Base-by-base conservation (phyloP, 2,329 filamentous ascomycete genomes). In the Aureobasidium sp. region DNA sequence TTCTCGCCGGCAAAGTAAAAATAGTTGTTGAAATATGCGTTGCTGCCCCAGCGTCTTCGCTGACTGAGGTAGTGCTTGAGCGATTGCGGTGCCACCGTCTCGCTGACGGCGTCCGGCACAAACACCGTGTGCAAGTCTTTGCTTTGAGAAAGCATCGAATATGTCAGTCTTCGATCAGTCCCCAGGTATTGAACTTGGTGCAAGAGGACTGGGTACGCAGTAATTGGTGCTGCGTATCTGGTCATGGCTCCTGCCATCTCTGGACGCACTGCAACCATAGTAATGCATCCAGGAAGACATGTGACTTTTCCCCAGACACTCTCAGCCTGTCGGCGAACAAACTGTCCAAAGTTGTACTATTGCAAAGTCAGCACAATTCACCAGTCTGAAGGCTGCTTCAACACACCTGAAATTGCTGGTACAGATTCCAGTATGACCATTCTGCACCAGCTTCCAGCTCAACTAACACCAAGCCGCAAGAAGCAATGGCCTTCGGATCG, bases 11-110 rank as follows among this genome's bases (percentile, higher is more conserved):
- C 66, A 1, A 70, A 64, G 37, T 74, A 74, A 41, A 72, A 74
- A 49, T 71, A 74, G 45, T 74, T 74, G 68, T 74, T 74, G 63
- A 73, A 74, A 61, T 74, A 74, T 5, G 72, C 72, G 15, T 74
- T 74, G 2, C 70, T 72, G 2, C 72, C 72, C 72, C 72, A 74
- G 8, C 72, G 66, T 5, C 72, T 70, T 1, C 72, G 65, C 63
- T 74, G 72, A 48, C 67, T 70, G 29, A 74, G 68, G 42, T 74
- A 74, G 63, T 74, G 72, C 31, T 68, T 65, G n/a, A 74, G 56
- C 0, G 68, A 71, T 29, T 74, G 72, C 1, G 72, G 72, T 0
- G 72, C 72, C 14, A 74, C 71, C 0, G 72, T 74, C 49, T 74
- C 72, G 1, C 70, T 72, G 20, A 73, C 68, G 1, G 72, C 71